Base-by-base conservation (phyloP, 352 stramenopile species). In the Phytopythium boreale region DNA sequence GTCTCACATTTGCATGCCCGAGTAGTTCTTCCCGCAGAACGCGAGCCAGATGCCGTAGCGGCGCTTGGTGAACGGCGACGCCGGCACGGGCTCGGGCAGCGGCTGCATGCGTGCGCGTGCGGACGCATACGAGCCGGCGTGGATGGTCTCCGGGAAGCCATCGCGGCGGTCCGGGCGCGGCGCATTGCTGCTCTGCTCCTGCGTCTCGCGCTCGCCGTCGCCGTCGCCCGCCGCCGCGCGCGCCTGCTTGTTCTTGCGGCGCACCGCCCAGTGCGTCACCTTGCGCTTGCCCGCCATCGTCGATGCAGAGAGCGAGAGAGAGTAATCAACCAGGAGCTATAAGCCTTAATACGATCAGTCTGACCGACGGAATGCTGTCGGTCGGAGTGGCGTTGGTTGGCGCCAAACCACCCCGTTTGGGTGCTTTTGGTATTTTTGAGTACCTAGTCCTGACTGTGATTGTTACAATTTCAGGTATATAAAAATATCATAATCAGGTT, bases 21-120 rank as follows among this genome's bases (percentile, higher is more conserved):
- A 93, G 74, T 97, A 97, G 37, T 92, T 80, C 66, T 92, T 93
- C 49, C 89, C 89, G 57, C 89, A 96, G 69, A 96, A 97, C 27
- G 84, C 85, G 64, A 97, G 69, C 83, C 90, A 90, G 46, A 97
- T 68, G 29, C 80, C 89, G 59, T 95, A 97, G 55, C 73, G 79
- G 24, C 76, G 71, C 78, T 94, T 94, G 55, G 63, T 56, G 24
- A 62, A 36, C 41, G 29, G 34, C 47, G 57, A 53, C 20, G 17
- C 41, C 43, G n/a, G 62, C 34, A 14, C 36, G n/a, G n/a, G 41
- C 39, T 3, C 27, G 31, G 39, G 29, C 34, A 31, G 51, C 39
- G 50, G 69, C 63, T 53, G 61, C 56, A 27, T 26, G 8, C 56
- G 62, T 29, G 59, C 59, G 39, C 77, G 80, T 43, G 68, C 66